A percentile compares a stretch with the other conserved stretches of the same genome.
phyloP scores from a whole-genome alignment of 2,329 filamentous ascomycete genomes.

The Talaromyces funiculosus region DNA sequence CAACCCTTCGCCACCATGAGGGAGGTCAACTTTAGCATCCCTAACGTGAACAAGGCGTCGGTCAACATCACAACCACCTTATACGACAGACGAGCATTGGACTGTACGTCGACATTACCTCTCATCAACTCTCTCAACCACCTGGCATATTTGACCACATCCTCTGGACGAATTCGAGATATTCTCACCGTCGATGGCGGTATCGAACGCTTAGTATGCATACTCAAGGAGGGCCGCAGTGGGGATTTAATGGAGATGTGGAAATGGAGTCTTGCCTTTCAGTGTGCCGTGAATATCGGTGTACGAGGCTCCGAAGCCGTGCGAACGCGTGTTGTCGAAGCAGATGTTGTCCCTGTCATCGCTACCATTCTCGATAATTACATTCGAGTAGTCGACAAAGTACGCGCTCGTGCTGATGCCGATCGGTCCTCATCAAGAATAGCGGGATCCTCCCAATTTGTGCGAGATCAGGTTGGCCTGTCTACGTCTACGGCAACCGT shows the following conservation, averaged over 20 bases:
- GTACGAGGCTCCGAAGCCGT: conserved; percentile 92
- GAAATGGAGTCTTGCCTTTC: conserved; percentile 99
- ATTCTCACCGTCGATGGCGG: conserved; percentile 98
- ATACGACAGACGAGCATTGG: conserved; percentile 93
- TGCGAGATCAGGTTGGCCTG: conserved; percentile 20
- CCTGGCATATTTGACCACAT: conserved; percentile 95
- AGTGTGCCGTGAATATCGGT: conserved; percentile 98
- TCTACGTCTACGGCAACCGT: conserved; percentile 20
- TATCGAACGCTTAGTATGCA: conserved; percentile 92
- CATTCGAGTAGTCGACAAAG: conserved; percentile 90
- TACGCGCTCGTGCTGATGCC: conserved; percentile 75
- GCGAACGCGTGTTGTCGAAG: conserved; percentile 90
- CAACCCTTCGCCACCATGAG: conserved; percentile 65
- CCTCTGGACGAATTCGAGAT: conserved; percentile 92
- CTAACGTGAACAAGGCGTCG: conserved; percentile 98
- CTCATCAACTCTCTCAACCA: conserved; percentile 99
- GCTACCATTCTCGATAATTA: conserved; percentile 98
- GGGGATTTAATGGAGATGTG: conserved; percentile 99
- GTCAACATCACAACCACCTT: conserved; percentile 97
- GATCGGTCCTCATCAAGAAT: conserved; percentile 53
- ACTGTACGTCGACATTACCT: conserved; percentile 95
- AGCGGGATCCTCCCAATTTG: conserved; percentile 22
- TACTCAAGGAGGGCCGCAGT: conserved; percentile 93
- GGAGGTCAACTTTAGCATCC: conserved; percentile 99
- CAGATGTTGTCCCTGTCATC: conserved; percentile 98